Conservation (phyloP, 75 land plant species). For the Picea sitchensis region DNA sequence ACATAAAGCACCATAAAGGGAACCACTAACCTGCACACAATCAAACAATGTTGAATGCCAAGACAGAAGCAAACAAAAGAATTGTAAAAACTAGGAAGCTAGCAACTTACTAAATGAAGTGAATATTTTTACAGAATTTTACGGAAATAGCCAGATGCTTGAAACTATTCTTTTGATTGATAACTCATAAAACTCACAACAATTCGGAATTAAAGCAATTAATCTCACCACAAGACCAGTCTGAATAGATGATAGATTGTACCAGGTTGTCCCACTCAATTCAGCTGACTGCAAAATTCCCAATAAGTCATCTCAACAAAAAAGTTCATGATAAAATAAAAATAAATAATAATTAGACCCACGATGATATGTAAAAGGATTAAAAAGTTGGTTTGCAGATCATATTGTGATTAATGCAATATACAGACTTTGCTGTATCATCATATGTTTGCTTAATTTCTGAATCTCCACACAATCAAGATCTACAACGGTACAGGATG, state of each 20-base stretch:
- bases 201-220: neutral
- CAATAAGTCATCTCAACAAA: neutral
- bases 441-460: neutral
- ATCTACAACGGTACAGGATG: neutral
- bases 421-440: neutral
- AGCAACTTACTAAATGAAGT: neutral
- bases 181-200: neutral
- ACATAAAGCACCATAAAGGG: conserved; percentile 94
- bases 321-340: neutral
- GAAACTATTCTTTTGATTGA: neutral
- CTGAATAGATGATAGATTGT: conserved; percentile 74
- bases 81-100: neutral
- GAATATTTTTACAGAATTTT: neutral
- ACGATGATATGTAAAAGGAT: neutral
- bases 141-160: neutral
- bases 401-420: neutral
- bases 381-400: neutral
- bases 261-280: conserved; percentile 93
- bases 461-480: neutral
- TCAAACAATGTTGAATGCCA: neutral
- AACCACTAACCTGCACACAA: conserved; percentile 76
- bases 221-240: conserved; percentile 87
- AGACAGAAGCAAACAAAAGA: neutral
- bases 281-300: conserved; percentile 55
- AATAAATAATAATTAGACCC: neutral